Percentiles rank a stretch among this genome's conserved stretches.
These are phyloP conservation scores for Melampsora americana DNA, from an alignment of 1,284 basidiomycete species.

Conservation along the genomic window DNA sequence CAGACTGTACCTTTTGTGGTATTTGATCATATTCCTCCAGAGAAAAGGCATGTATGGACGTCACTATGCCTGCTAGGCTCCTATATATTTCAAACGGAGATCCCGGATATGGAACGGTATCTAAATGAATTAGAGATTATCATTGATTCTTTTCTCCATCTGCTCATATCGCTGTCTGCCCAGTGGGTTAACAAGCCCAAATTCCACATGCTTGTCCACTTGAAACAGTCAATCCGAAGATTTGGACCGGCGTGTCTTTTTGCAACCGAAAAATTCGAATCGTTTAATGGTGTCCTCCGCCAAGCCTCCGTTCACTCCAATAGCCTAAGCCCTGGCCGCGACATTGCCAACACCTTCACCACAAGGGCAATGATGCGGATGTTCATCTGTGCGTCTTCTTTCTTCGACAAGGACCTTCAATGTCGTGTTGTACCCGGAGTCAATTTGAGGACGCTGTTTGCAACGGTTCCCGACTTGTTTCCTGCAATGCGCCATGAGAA, in stretches of 20 bases:
- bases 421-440: too few species aligned
- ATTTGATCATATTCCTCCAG: conserved; percentile 50
- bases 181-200: conserved; percentile 51
- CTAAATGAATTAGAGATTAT: conserved; percentile 48
- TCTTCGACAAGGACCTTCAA: too few species aligned
- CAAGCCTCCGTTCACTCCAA: background rate
- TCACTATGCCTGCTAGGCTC: conserved; percentile 51
- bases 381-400: too few species aligned
- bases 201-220: conserved; percentile 44
- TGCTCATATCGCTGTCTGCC: background rate
- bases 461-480: too few species aligned
- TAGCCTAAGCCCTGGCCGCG: background rate
- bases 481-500: too few species aligned
- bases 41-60: conserved; percentile 44
- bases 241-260: conserved; percentile 13
- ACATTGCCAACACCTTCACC: background rate
- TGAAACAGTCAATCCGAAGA: conserved; percentile 45
- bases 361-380: too few species aligned
- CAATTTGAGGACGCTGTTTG: too few species aligned
- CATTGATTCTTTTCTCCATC: background rate
- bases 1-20: conserved; percentile 56
- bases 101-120: conserved; percentile 53
- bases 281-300: background rate
- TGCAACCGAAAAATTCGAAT: conserved; percentile 20
- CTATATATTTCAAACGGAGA: conserved; percentile 55